Conservation (phyloP, 768 basidiomycete species). For the Boletus reticulatus region DNA sequence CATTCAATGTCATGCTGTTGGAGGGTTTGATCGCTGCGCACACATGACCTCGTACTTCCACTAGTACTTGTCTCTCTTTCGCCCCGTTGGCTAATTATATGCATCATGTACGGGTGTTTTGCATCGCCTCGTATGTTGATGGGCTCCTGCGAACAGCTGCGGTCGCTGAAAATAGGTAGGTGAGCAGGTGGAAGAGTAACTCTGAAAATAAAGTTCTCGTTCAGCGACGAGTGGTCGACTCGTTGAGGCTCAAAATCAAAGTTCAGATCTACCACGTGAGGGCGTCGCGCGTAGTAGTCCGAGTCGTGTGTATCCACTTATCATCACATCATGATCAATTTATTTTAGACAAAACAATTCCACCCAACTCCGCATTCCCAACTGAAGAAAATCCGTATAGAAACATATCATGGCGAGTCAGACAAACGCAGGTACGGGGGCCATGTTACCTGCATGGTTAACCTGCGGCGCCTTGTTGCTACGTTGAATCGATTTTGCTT, state of each 20-base stretch:
- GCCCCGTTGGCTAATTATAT: conserved; percentile 8
- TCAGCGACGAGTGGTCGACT: conserved; percentile 8
- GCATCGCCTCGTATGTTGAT: not conserved
- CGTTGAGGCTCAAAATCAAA: not conserved
- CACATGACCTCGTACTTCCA: conserved; percentile 4
- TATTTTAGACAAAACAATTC: not conserved
- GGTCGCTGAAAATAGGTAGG: conserved; percentile 15
- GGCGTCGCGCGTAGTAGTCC: too few relatives aligned
- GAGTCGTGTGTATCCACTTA: not conserved
- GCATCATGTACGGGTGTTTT: not conserved
- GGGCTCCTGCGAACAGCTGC: not conserved
- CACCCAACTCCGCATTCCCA: not conserved
- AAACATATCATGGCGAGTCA: not conserved
- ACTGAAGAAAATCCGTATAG: not conserved
- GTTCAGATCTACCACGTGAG: conserved; percentile 18
- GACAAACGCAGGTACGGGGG: not conserved
- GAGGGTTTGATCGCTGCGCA: conserved; percentile 1
- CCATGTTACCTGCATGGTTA: not conserved
- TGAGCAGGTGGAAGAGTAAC: not conserved
- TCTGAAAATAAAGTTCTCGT: conserved; percentile 12
- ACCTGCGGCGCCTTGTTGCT: not conserved
- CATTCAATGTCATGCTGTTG: not conserved
- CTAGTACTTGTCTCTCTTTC: not conserved
- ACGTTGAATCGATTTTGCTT: not conserved
- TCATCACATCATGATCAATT: too few relatives aligned